A percentile compares a stretch with the other conserved stretches of the same genome.
phyloP scores from a whole-genome alignment of 1,139 yeast species.

The Suhomyces maxii region DNA sequence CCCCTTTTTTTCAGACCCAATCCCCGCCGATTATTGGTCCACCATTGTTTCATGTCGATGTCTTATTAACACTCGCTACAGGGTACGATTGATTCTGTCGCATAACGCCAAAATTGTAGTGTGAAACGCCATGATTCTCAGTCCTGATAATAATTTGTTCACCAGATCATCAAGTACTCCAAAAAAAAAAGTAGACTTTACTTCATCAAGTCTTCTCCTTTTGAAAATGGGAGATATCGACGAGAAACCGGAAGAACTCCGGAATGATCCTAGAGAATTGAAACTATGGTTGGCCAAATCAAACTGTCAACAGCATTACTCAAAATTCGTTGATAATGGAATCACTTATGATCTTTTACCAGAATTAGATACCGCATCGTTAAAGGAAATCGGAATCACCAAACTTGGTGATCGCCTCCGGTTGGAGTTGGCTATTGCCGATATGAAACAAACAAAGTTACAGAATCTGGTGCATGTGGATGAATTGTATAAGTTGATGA shows the following conservation, averaged over 20 bases:
- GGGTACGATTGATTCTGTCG: background rate
- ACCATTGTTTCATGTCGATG: too few species aligned
- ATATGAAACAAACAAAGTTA: conserved; percentile 40
- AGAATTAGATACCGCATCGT: conserved; percentile 65
- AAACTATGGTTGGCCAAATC: conserved; percentile 39
- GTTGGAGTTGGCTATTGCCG: conserved; percentile 54
- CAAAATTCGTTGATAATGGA: conserved; percentile 46
- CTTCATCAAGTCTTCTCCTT: too few species aligned
- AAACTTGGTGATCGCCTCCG: conserved; percentile 83
- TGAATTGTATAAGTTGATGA: conserved; percentile 29
- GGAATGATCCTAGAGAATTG: conserved; percentile 21
- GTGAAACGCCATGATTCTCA: conserved; percentile 1
- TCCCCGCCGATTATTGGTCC: too few species aligned
- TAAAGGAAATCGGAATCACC: conserved; percentile 71
- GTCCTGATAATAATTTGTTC: background rate
- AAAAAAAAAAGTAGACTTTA: too few species aligned
- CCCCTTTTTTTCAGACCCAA: too few species aligned
- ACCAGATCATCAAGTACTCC: background rate
- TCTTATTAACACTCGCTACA: too few species aligned
- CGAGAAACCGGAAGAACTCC: conserved; percentile 1
- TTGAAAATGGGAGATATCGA: conserved; percentile 4
- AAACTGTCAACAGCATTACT: conserved; percentile 39
- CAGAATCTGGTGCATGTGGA: conserved; percentile 32
- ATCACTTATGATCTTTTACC: conserved; percentile 60
- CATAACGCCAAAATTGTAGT: conserved; percentile 1